These are phyloP conservation scores for Epichloe festucae DNA, from an alignment of 2,329 filamentous ascomycete genomes.

Conservation along the genomic window DNA sequence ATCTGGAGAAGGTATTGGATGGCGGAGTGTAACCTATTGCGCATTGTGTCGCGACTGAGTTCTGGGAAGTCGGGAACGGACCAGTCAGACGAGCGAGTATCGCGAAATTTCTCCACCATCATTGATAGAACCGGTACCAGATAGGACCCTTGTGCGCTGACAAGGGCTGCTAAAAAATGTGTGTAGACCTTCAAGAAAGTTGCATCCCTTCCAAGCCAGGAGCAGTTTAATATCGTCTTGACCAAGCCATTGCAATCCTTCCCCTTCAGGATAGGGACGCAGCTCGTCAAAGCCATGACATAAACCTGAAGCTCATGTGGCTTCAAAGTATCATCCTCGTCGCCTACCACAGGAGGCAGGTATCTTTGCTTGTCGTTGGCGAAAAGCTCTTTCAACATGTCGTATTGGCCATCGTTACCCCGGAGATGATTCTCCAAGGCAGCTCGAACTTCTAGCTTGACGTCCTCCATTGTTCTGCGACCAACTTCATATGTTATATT, in stretches of 20 bases:
- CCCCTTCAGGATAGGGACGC: constrained; percentile 44
- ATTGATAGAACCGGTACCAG: constrained; percentile 62
- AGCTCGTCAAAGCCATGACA: constrained; percentile 49
- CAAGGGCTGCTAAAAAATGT: constrained; percentile 56
- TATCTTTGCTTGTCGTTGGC: constrained; percentile 33
- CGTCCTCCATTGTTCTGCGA: constrained; percentile 37
- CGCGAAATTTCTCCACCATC: constrained; percentile 66
- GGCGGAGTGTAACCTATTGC: constrained; percentile 61
- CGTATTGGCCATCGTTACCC: constrained; percentile 47
- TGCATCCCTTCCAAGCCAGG: constrained; percentile 53
- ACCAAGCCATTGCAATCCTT: constrained; percentile 47
- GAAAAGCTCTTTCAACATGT: constrained; percentile 47
- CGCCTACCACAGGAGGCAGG: constrained; percentile 24
- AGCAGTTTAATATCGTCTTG: constrained; percentile 43
- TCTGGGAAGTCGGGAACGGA: constrained; percentile 38
- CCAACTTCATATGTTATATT: constrained; percentile 44
- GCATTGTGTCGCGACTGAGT: constrained; percentile 52
- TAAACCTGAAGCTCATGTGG: constrained; percentile 47
- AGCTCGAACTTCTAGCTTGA: constrained; percentile 40
- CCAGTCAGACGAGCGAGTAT: constrained; percentile 32
- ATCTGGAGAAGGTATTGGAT: constrained; percentile 66
- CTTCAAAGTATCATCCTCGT: constrained; percentile 35
- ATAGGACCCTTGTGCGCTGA: constrained; percentile 73
- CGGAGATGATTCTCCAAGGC: constrained; percentile 43
- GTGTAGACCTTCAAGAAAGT: constrained; percentile 55